Conservation (phyloP, 2,329 filamentous ascomycete species). For the Ceratocystis diversiconidia region DNA sequence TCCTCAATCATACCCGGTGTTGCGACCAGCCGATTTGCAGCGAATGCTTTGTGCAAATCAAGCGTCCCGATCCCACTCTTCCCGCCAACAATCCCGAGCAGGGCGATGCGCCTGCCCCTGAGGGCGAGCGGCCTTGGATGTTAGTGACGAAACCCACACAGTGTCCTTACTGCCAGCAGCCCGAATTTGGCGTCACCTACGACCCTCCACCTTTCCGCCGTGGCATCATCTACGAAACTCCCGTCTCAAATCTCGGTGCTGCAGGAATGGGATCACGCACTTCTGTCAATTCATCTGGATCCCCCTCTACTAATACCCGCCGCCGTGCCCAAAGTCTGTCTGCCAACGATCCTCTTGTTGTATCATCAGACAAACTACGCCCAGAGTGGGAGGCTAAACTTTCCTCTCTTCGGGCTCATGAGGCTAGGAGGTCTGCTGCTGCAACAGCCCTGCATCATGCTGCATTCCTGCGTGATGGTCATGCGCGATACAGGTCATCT, state of each 20-base stretch:
- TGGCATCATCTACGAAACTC: constrained; percentile 52
- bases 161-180: constrained; percentile 89
- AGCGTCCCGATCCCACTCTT: constrained; percentile 78
- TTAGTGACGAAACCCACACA: constrained; percentile 82
- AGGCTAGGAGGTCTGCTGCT: constrained; percentile 73
- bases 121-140: constrained; percentile 34
- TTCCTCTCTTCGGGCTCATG: constrained; percentile 68
- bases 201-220: constrained; percentile 76
- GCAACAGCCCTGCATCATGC: constrained; percentile 91
- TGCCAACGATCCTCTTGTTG: constrained; percentile 68
- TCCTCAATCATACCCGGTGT: constrained; percentile 85
- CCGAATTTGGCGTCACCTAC: constrained; percentile 94
- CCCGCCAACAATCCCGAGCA: constrained; percentile 54
- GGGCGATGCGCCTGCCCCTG: constrained; percentile 25
- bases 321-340: constrained; percentile 51
- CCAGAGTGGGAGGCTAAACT: constrained; percentile 93
- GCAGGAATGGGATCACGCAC: constrained; percentile 79
- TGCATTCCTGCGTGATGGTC: constrained; percentile 64
- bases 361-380: constrained; percentile 82
- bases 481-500: neutral
- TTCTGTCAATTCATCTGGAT: constrained; percentile 51
- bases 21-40: constrained; percentile 95
- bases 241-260: constrained; percentile 37
- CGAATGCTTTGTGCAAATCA: constrained; percentile 98
- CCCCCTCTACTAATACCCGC: constrained; percentile 29